Evolutionary conservation across 331 rosid genomes (phyloP).

Genomic region (Quercus lobata): DNA sequence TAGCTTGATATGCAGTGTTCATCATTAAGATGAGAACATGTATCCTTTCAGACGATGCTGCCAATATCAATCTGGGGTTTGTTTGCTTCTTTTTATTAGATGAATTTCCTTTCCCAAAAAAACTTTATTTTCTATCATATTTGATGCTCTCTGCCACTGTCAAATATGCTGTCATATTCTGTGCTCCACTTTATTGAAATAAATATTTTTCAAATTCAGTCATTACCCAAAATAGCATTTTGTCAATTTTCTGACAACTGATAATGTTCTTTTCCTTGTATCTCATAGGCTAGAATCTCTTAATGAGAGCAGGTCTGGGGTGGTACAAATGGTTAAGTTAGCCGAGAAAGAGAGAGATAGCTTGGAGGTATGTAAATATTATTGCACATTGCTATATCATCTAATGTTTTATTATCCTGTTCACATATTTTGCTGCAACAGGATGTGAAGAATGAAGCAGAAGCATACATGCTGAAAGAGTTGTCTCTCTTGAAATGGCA

Average conservation of each 20-base stretch:
- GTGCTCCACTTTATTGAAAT: neutral
- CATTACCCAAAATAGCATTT: neutral
- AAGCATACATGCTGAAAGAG: slow-evolving; percentile 88
- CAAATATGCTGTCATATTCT: neutral
- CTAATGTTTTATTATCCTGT: slow-evolving; percentile 6
- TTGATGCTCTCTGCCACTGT: neutral
- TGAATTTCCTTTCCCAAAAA: slow-evolving; percentile 1
- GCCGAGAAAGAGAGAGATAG: slow-evolving; percentile 95
- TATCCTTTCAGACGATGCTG: neutral
- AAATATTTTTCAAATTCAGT: neutral
- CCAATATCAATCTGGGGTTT: slow-evolving; percentile 2
- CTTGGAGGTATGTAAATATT: slow-evolving; percentile 64
- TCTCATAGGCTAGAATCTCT: slow-evolving; percentile 71
- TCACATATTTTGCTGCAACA: slow-evolving; percentile 37
- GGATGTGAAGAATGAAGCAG: slow-evolving; percentile 96
- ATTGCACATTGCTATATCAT: slow-evolving; percentile 6
- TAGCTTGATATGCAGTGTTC: neutral
- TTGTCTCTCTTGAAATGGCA: slow-evolving; percentile 83
- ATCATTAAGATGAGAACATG: neutral
- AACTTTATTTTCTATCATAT: neutral
- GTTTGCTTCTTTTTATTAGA: neutral
- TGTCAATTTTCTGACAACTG: slow-evolving; percentile 6
- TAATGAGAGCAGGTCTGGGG: slow-evolving; percentile 85
- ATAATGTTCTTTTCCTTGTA: slow-evolving; percentile 18
- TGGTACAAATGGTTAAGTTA: slow-evolving; percentile 96